Evolutionary conservation across 495 filamentous ascomycete genomes (phyloP).

Genomic region (Clavariopsis aquatica): DNA sequence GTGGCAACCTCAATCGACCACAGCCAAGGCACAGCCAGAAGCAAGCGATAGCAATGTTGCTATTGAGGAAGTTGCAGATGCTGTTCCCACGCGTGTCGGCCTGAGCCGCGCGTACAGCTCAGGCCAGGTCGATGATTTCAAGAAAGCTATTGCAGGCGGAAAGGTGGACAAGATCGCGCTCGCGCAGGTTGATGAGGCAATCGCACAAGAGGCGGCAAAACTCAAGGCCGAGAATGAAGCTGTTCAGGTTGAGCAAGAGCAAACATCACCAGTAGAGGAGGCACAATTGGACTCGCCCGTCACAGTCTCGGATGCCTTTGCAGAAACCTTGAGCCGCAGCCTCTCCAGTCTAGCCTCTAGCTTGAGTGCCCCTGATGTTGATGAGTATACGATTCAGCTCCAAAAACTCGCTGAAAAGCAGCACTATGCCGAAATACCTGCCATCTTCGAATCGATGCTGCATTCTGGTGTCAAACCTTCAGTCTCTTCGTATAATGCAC

Average conservation of each 20-base stretch:
- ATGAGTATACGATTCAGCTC: conserved; percentile 72
- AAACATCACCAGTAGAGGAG: conserved; percentile 42
- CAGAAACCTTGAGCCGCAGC: conserved; percentile 32
- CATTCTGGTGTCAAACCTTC: conserved; percentile 74
- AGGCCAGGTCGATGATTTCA: conserved; percentile 59
- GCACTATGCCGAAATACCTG: conserved; percentile 81
- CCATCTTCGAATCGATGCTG: conserved; percentile 84
- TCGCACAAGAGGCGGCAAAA: conserved; percentile 59
- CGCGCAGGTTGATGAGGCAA: conserved; percentile 64
- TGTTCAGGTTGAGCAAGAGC: conserved; percentile 41
- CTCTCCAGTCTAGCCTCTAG: conserved; percentile 29
- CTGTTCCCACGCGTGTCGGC: conserved; percentile 48
- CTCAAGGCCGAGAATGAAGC: conserved; percentile 42
- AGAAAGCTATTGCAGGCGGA: conserved; percentile 56
- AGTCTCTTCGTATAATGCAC: conserved; percentile 82
- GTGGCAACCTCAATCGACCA: conserved; percentile 65
- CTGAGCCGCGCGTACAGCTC: conserved; percentile 53
- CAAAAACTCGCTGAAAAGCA: conserved; percentile 65
- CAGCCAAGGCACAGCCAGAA: conserved; percentile 54
- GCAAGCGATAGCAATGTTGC: conserved; percentile 52
- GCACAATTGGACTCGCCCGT: conserved; percentile 25
- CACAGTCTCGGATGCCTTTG: conserved; percentile 30
- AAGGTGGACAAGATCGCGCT: conserved; percentile 54
- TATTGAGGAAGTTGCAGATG: conserved; percentile 51
- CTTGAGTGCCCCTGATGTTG: conserved; percentile 35